Evolutionary conservation across 139 green algal genomes (phyloP).

Genomic region (Pleodorina starrii): DNA sequence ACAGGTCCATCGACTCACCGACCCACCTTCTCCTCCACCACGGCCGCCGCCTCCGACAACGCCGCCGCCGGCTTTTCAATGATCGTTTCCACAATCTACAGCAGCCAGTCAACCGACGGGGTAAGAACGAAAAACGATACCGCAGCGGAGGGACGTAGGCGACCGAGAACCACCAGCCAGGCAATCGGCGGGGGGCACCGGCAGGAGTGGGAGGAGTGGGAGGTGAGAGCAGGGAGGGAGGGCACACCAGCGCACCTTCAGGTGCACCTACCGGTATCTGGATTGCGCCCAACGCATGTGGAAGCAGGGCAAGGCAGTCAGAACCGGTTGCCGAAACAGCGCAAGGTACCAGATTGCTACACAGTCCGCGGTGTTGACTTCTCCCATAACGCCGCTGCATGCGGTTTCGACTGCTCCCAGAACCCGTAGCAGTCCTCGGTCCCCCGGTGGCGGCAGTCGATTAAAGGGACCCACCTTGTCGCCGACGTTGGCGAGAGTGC

Average conservation of each 20-base stretch:
- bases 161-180: no score
- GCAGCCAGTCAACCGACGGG: neutral
- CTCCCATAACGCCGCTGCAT: no score
- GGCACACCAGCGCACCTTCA: neutral
- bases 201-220: neutral
- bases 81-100: neutral
- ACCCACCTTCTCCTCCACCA: neutral
- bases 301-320: no score
- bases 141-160: no score
- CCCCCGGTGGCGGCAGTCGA: no score
- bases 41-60: neutral
- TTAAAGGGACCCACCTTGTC: no score
- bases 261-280: neutral
- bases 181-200: neutral
- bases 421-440: no score
- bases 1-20: neutral
- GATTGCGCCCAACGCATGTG: neutral
- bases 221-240: neutral
- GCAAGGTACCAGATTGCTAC: no score
- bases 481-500: no score
- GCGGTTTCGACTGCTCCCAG: no score
- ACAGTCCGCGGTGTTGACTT: no score
- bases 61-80: neutral
- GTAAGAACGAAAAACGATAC: neutral
- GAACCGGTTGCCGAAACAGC: no score